These are phyloP conservation scores for Beauveria asiatica DNA, from an alignment of 2,329 filamentous ascomycete genomes.

Conservation along the genomic window DNA sequence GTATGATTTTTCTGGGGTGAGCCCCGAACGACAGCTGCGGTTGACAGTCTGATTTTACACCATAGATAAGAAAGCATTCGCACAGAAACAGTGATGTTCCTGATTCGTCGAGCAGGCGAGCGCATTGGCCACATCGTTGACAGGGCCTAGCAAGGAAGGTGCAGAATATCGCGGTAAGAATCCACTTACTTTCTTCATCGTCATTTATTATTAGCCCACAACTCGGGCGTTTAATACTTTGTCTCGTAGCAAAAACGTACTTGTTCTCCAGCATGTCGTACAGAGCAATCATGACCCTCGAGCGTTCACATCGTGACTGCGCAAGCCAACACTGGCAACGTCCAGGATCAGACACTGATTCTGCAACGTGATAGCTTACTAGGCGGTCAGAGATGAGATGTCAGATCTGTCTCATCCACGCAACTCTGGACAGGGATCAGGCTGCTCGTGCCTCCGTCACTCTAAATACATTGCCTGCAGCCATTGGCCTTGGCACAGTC, in stretches of 20 bases:
- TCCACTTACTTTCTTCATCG: not conserved
- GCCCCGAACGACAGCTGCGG: no score
- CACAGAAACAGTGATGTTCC: not conserved
- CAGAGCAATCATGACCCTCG: no score
- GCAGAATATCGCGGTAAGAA: not conserved
- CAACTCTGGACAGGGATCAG: not conserved
- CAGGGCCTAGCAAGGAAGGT: not conserved
- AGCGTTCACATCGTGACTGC: not conserved
- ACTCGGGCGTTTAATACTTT: no score
- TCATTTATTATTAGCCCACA: no score
- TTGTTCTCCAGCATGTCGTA: no score
- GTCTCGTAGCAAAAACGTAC: no score
- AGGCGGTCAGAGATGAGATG: not conserved
- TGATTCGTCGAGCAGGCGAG: not conserved
- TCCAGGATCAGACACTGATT: not conserved
- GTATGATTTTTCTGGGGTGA: no score
- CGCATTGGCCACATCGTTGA: not conserved
- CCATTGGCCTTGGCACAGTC: not conserved
- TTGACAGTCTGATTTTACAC: no score
- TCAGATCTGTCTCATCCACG: constrained; percentile 1
- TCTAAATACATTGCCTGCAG: not conserved
- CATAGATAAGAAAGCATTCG: not conserved
- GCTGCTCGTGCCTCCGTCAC: not conserved
- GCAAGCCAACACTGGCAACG: not conserved
- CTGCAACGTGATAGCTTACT: not conserved